These are phyloP conservation scores for Garcia nutans DNA, from an alignment of 345 rosid genomes.

Conservation along the genomic window DNA sequence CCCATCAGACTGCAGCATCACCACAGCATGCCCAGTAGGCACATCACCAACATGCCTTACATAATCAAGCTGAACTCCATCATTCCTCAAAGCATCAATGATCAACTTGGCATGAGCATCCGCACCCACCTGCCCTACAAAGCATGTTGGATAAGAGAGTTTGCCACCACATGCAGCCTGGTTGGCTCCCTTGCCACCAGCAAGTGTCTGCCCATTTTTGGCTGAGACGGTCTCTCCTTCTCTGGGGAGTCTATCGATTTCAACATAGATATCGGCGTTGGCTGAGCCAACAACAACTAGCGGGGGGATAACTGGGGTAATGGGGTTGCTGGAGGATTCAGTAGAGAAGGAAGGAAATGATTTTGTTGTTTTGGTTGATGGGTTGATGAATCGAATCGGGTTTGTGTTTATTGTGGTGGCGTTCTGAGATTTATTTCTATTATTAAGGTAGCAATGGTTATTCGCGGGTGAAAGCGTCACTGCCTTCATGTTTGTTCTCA, in stretches of 20 bases:
- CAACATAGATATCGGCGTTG: slow-evolving; percentile 81
- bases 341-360: slow-evolving; percentile 15
- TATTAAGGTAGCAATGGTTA: not conserved
- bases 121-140: slow-evolving; percentile 74
- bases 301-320: slow-evolving; percentile 37
- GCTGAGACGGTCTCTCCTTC: slow-evolving; percentile 89
- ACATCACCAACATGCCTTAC: slow-evolving; percentile 42
- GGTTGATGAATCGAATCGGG: slow-evolving; percentile 16
- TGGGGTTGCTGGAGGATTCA: slow-evolving; percentile 14
- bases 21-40: slow-evolving; percentile 97
- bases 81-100: slow-evolving; percentile 49
- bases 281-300: slow-evolving; percentile 90
- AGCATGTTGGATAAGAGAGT: slow-evolving; percentile 72
- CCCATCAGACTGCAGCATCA: slow-evolving; percentile 86
- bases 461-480: slow-evolving; percentile 8
- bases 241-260: slow-evolving; percentile 69
- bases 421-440: slow-evolving; percentile 11
- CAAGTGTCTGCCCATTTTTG: slow-evolving; percentile 64
- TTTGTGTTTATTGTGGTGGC: not conserved
- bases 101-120: slow-evolving; percentile 82
- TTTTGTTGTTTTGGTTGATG: not conserved
- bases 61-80: slow-evolving; percentile 65
- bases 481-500: slow-evolving; percentile 16
- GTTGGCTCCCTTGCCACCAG: slow-evolving; percentile 95
- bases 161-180: slow-evolving; percentile 91